These are phyloP conservation scores for Aspergillus saccharolyticus DNA, from an alignment of 495 filamentous ascomycete genomes.

Conservation along the genomic window DNA sequence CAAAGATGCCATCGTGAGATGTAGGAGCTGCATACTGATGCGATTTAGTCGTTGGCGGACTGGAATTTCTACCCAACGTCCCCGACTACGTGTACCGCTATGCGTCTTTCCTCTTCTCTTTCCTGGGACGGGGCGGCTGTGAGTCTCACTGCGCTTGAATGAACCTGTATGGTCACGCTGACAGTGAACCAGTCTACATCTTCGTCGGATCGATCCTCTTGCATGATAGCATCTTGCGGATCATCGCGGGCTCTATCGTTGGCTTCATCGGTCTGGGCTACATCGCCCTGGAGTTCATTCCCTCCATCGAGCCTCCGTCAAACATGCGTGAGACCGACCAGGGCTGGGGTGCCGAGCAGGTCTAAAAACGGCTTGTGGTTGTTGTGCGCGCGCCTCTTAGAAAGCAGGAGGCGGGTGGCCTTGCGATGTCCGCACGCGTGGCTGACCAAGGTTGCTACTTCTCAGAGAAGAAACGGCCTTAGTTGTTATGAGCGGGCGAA, in stretches of 20 bases:
- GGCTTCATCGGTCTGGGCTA: constrained; percentile 75
- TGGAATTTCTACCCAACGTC: constrained; percentile 79
- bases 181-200: constrained; percentile 71
- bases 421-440: not conserved
- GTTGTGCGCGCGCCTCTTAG: too few species aligned
- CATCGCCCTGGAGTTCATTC: constrained; percentile 83
- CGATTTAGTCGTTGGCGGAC: constrained; percentile 36
- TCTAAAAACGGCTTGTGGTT: constrained; percentile 45
- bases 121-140: constrained; percentile 94
- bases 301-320: constrained; percentile 91
- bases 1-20: too few species aligned
- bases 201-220: constrained; percentile 85
- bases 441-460: not conserved
- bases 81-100: constrained; percentile 89
- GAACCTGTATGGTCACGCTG: constrained; percentile 14
- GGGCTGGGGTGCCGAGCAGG: constrained; percentile 89
- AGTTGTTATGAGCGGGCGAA: not conserved
- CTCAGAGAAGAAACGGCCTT: not conserved
- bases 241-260: constrained; percentile 66
- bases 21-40: too few species aligned
- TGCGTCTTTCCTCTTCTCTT: constrained; percentile 95
- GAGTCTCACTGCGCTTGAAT: constrained; percentile 35
- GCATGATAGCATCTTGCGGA: constrained; percentile 50
- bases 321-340: constrained; percentile 94
- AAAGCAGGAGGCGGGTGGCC: too few species aligned